phyloP scores from a whole-genome alignment of 208 protist genomes.

The Crithidia expoeki region DNA sequence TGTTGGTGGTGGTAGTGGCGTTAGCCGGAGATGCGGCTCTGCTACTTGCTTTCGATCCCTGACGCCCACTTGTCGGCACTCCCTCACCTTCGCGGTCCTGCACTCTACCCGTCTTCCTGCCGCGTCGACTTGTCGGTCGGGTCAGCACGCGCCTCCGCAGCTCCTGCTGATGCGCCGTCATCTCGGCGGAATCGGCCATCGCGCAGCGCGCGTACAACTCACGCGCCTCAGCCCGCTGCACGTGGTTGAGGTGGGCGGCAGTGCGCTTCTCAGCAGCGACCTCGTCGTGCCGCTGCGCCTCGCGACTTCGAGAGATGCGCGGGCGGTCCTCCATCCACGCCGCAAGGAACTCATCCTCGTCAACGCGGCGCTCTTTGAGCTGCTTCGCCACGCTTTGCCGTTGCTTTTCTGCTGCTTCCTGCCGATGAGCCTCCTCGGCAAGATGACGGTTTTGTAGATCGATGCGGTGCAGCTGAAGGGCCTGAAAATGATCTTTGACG shows the following conservation, averaged over 20 bases:
- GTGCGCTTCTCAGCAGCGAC: slow-evolving; percentile 10
- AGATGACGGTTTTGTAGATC: slow-evolving; percentile 17
- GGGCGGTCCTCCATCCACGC: slow-evolving; percentile 31
- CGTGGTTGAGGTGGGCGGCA: slow-evolving; percentile 2
- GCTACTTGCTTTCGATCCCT: not conserved
- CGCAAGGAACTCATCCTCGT: slow-evolving; percentile 11
- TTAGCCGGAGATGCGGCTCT: not conserved
- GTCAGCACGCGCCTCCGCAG: slow-evolving; percentile 28
- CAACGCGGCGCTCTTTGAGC: slow-evolving; percentile 18
- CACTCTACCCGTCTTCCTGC: not conserved
- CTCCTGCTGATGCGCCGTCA: slow-evolving; percentile 24
- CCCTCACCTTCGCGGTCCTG: not conserved
- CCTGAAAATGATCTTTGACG: slow-evolving; percentile 23
- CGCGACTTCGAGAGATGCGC: slow-evolving; percentile 27
- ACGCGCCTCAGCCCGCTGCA: slow-evolving; percentile 8
- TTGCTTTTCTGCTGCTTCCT: slow-evolving; percentile 31
- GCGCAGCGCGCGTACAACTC: slow-evolving; percentile 27
- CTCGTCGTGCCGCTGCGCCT: slow-evolving; percentile 17
- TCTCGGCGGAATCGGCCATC: slow-evolving; percentile 10
- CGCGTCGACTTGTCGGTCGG: slow-evolving; percentile 1
- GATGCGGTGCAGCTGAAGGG: slow-evolving; percentile 20
- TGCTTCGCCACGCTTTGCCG: slow-evolving; percentile 17
- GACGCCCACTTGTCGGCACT: not conserved
- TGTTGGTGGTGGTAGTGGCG: not conserved
- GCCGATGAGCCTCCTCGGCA: slow-evolving; percentile 26